Percentiles rank a stretch among this genome's conserved stretches.
phyloP scores from a whole-genome alignment of 2,329 filamentous ascomycete species.

The Xylariaceae sp. region DNA sequence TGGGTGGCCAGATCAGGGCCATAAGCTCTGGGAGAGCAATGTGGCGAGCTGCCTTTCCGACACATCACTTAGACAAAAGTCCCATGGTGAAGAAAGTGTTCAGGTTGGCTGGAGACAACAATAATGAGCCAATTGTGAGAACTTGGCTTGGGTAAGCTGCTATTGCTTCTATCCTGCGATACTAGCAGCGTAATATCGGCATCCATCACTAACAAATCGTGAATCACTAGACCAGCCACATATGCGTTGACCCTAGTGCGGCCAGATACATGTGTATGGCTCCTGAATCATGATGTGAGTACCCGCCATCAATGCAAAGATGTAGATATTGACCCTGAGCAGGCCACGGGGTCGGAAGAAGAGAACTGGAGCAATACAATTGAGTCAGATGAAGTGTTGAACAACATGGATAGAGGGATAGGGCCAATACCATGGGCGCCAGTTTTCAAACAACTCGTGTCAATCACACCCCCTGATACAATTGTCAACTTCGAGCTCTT shows the following conservation, averaged over 20 bases:
- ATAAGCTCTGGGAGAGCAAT: slow-evolving; percentile 41
- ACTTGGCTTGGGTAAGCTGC: slow-evolving; percentile 42
- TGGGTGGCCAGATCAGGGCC: slow-evolving; percentile 38
- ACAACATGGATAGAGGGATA: slow-evolving; percentile 34
- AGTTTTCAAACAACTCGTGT: slow-evolving; percentile 33
- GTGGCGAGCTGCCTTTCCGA: slow-evolving; percentile 41
- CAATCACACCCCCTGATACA: slow-evolving; percentile 28
- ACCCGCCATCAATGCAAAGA: not conserved
- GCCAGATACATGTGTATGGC: slow-evolving; percentile 34
- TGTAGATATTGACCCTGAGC: slow-evolving; percentile 10
- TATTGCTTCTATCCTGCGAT: slow-evolving; percentile 20
- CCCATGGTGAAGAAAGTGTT: slow-evolving; percentile 36
- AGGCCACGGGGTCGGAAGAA: slow-evolving; percentile 35
- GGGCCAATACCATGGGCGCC: slow-evolving; percentile 30
- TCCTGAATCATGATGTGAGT: slow-evolving; percentile 37
- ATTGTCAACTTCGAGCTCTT: slow-evolving; percentile 40
- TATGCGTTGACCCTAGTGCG: slow-evolving; percentile 34
- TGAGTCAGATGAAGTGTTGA: slow-evolving; percentile 32
- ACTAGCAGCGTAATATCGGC: slow-evolving; percentile 24
- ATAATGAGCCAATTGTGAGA: slow-evolving; percentile 40
- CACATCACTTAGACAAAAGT: slow-evolving; percentile 38
- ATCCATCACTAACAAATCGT: slow-evolving; percentile 20
- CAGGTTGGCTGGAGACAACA: slow-evolving; percentile 38
- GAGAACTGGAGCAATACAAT: slow-evolving; percentile 37
- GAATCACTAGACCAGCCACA: slow-evolving; percentile 36